Conservation (phyloP, 2,329 filamentous ascomycete species). For the Purpureocillium takamizusanense region DNA sequence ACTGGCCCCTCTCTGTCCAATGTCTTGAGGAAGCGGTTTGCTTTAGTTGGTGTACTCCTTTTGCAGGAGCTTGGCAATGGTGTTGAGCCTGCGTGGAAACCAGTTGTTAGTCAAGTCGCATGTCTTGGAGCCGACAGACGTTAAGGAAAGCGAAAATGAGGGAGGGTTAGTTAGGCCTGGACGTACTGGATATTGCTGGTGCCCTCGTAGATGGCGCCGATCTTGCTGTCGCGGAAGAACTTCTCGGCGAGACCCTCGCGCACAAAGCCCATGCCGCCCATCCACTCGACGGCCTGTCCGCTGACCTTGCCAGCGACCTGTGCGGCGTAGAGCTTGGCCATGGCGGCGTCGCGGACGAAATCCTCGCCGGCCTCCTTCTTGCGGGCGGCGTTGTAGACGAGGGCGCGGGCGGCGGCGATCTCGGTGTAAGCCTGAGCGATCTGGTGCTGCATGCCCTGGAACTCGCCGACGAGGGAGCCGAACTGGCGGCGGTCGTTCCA, state of each 20-base stretch:
- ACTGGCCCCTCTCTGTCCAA: not conserved
- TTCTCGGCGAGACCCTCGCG: constrained; percentile 95
- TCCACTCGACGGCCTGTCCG: constrained; percentile 90
- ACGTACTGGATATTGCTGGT: constrained; percentile 66
- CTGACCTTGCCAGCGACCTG: constrained; percentile 87
- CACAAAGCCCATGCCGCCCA: constrained; percentile 99
- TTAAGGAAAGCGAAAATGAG: not conserved
- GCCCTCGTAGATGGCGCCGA: constrained; percentile 94
- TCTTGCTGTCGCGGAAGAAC: constrained; percentile 96
- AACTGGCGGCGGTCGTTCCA: constrained; percentile 99
- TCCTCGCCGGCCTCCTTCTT: constrained; percentile 97
- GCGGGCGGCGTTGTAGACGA: constrained; percentile 91
- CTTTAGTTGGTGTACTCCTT: constrained; percentile 45
- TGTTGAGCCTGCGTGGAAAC: constrained; percentile 43
- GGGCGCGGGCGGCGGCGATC: constrained; percentile 79
- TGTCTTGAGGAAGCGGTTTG: not conserved
- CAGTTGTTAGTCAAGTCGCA: not conserved
- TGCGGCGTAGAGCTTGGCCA: constrained; percentile 93
- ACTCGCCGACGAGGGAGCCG: constrained; percentile 84
- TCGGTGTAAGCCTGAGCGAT: constrained; percentile 93
- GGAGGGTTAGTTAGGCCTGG: too few species aligned
- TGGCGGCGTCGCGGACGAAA: constrained; percentile 91
- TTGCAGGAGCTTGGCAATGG: constrained; percentile 53
- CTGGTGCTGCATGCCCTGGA: constrained; percentile 99
- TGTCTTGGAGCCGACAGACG: too few species aligned